Conservation (phyloP, 495 filamentous ascomycete genomes). For the Penicillium taxi region DNA sequence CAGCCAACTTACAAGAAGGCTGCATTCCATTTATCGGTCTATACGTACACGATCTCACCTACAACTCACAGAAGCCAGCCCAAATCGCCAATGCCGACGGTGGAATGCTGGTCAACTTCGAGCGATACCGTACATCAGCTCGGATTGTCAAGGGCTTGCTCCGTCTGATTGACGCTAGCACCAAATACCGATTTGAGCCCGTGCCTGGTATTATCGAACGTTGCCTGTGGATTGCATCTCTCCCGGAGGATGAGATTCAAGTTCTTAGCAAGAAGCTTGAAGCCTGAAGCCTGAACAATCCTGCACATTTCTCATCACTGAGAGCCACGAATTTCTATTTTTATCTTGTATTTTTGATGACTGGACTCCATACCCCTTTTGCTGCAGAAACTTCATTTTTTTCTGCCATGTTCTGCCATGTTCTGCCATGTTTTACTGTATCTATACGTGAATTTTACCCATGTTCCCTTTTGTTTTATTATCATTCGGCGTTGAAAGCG, state of each 20-base stretch:
- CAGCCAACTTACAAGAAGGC: slow-evolving; percentile 62
- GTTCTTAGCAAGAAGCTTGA: slow-evolving; percentile 47
- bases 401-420: slow-evolving; percentile 13
- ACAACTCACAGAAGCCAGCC: slow-evolving; percentile 84
- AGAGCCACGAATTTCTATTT: slow-evolving; percentile 4
- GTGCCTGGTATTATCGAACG: slow-evolving; percentile 81
- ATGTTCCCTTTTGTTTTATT: slow-evolving; percentile 3
- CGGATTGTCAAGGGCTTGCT: slow-evolving; percentile 90
- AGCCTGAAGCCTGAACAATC: slow-evolving; percentile 48
- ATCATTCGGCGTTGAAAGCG: slow-evolving; percentile 16
- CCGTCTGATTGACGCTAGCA: slow-evolving; percentile 84
- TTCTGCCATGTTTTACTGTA: slow-evolving; percentile 11
- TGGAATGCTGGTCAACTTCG: slow-evolving; percentile 87
- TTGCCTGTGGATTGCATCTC: slow-evolving; percentile 89
- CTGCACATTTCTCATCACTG: slow-evolving; percentile 4
- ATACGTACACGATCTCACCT: slow-evolving; percentile 95
- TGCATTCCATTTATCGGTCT: slow-evolving; percentile 96
- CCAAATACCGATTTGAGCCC: slow-evolving; percentile 75
- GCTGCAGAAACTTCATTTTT: background rate
- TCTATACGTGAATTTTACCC: slow-evolving; percentile 11
- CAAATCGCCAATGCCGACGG: slow-evolving; percentile 48
- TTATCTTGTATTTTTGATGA: slow-evolving; percentile 8
- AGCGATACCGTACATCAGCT: slow-evolving; percentile 82
- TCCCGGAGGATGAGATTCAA: slow-evolving; percentile 78
- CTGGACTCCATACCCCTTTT: slow-evolving; percentile 16